These are phyloP conservation scores for Eucalyptus caleyi DNA, from an alignment of 345 rosid genomes.

Conservation along the genomic window DNA sequence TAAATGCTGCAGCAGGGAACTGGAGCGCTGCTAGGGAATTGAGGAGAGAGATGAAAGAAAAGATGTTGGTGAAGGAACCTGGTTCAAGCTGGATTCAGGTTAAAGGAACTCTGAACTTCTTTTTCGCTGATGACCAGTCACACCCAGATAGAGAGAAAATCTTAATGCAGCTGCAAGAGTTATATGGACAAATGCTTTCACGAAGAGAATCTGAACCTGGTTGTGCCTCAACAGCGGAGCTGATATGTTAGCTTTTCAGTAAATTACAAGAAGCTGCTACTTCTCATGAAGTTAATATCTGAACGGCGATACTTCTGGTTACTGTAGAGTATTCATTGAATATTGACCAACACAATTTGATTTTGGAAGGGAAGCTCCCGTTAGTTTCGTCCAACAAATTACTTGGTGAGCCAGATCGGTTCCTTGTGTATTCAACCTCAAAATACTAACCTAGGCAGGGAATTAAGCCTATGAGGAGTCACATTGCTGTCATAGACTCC, in stretches of 20 bases:
- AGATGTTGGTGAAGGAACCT: conserved; percentile 16
- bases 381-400: background rate
- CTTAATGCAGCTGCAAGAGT: conserved; percentile 1
- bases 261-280: background rate
- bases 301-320: background rate
- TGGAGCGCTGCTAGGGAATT: conserved; percentile 23
- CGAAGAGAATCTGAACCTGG: background rate
- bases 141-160: conserved; percentile 12
- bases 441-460: background rate
- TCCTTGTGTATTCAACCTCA: background rate
- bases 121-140: conserved; percentile 13
- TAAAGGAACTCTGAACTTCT: conserved; percentile 5
- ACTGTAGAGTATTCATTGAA: background rate
- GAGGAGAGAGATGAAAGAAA: conserved; percentile 34
- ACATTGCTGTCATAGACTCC: background rate
- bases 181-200: conserved; percentile 9
- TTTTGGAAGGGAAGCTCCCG: background rate
- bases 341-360: background rate
- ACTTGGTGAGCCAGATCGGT: background rate
- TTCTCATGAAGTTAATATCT: background rate
- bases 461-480: background rate
- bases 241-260: background rate
- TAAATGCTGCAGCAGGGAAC: conserved; percentile 28
- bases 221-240: background rate
- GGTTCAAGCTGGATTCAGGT: conserved; percentile 32